Evolutionary conservation across 2,329 filamentous ascomycete genomes (phyloP).

Genomic region (Fusarium mangiferae): DNA sequence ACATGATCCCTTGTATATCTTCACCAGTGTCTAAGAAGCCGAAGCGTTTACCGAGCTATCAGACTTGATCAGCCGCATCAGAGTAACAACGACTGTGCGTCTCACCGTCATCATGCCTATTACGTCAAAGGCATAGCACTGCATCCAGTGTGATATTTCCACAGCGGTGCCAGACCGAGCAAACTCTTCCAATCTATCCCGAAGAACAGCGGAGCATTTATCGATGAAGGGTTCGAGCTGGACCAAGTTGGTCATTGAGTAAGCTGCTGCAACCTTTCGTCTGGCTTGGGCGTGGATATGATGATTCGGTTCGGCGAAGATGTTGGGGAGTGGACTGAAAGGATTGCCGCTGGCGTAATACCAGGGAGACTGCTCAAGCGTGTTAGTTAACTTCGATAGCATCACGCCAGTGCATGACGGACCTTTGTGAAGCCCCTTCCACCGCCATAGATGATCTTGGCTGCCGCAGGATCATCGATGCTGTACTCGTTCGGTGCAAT

Average conservation of each 20-base stretch:
- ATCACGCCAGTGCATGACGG: too few relatives aligned
- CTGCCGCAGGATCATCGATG: neutral
- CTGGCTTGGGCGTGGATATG: neutral
- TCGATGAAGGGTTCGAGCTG: neutral
- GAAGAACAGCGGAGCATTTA: neutral
- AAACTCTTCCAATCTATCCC: neutral
- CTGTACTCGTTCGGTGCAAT: neutral
- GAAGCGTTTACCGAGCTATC: neutral
- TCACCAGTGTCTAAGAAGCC: neutral
- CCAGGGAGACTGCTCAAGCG: neutral
- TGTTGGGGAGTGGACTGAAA: neutral
- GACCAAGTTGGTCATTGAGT: neutral
- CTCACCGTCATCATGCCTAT: neutral
- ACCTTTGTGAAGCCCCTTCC: neutral
- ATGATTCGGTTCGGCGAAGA: neutral
- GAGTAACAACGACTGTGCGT: fast-evolving
- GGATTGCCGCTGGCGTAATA: neutral
- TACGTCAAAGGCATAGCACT: neutral
- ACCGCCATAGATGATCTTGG: neutral
- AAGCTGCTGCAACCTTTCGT: neutral
- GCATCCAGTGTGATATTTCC: neutral
- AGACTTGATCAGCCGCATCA: fast-evolving
- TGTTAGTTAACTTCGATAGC: neutral
- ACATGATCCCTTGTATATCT: neutral
- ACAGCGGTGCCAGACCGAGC: neutral